Evolutionary conservation across 139 green algal species (phyloP), one percentile per base, ranked within the genome.

Genomic region (Picochlorum sp.): DNA sequence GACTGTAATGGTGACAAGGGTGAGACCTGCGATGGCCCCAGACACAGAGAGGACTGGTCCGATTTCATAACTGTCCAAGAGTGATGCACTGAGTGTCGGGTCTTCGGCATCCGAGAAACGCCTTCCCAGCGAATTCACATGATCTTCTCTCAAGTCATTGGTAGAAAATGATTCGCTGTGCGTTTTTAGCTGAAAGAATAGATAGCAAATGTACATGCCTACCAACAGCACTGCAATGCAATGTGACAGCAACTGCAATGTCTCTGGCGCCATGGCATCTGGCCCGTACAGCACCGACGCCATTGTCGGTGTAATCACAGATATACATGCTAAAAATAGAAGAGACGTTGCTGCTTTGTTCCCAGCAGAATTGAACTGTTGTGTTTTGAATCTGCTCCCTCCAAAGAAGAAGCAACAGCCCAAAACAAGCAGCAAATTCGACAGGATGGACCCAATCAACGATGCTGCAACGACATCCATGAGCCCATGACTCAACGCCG

Each of bases 401-500:
- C 86, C 89, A 56, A 88, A 82, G 16, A 96, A 62, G 69, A 95
- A 96, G 69, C 84, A 90, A 49, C 24, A 60, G 52, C 88, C 89
- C 23, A 96, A 64, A n/a, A 96, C 88, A 21, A 96, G 80, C 66
- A 95, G 80, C 59, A 95, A 77, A 73, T 95, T 95, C 49, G 83
- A 92, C 3, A 96, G 78, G 49, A 96, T 88, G 61, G 81, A 91
- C 16, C 89, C 89, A 6, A 96, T 74, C 24, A 95, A 80, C 0
- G 84, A 91, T 16, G 75, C 80, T 13, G 85, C 80, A 16, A 95
- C 87, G 6, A 96, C 89, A 13, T 65, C 76, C 59, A 84, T 88
- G 28, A 95, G 72, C 1, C 84, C 85, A 66, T 87, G 80, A 14
- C 57, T 64, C 50, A 95, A 75, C 3, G 89, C 87, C 7, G 86